Evolutionary conservation across 106 monocot genomes (phyloP), one percentile per base, ranked within the genome.

Genomic region (Dioscorea alata): DNA sequence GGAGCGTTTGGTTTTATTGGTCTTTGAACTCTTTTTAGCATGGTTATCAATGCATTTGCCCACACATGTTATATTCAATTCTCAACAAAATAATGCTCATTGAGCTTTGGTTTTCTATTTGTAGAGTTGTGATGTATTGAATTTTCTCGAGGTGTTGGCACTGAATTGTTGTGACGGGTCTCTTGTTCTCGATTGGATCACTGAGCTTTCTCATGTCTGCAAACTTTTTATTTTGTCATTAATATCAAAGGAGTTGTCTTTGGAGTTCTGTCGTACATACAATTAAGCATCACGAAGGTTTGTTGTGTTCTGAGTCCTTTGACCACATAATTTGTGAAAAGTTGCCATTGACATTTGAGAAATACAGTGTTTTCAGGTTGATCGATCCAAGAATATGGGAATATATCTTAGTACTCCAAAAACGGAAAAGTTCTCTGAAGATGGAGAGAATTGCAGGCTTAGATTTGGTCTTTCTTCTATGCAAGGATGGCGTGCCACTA

Each of bases 401-500:
- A 70, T 84, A 73, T 88, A 88, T 70, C 88, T 88, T 33, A 88
- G 84, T 71, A 84, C 84, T 35, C 88, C 88, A 56, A 88, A 88
- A 79, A 88, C 81, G 16, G 88, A 88, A 49, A 88, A 88, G 23
- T 68, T 79, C 75, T 88, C 88, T 66, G 84, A 88, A 74, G 79
- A 84, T 84, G 88, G 88, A 51, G 88, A 75, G 71, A 88, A 88
- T 78, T 68, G 57, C 34, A 79, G 72, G 56, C 68, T 84, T 67
- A 69, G 51, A 57, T 88, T 73, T 69, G 88, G 88, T 50, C 34
- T 84, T 50, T 88, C 88, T 34, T 88, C 84, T 50, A 88, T 88
- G 88, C 88, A 88, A 81, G 88, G 88, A 71, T 88, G 88, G 88
- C 88, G 84, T 63, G 69, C 84, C 59, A 74, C 73, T 33, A 88